phyloP scores from a whole-genome alignment of 2,329 filamentous ascomycete genomes.

The Stachybotrys chartarum region DNA sequence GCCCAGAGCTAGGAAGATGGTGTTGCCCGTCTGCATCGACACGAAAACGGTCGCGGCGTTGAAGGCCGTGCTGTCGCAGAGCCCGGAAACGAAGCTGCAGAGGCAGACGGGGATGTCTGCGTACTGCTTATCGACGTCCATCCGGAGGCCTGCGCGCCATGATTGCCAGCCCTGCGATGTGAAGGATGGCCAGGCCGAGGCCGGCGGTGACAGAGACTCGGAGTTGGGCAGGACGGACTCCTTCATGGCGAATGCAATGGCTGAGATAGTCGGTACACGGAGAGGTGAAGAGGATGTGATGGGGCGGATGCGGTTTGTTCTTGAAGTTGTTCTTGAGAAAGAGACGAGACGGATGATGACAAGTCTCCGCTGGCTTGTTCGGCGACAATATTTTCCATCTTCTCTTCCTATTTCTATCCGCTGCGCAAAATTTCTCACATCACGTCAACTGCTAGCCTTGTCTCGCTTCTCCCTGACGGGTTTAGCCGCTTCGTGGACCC shows the following conservation, averaged over 20 bases:
- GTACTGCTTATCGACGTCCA: constrained; percentile 2
- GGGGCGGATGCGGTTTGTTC: too few relatives aligned
- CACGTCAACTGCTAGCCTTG: background rate
- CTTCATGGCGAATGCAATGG: background rate
- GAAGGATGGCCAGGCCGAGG: background rate
- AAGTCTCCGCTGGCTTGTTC: too few relatives aligned
- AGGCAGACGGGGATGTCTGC: constrained; percentile 28
- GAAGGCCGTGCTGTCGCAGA: constrained; percentile 29
- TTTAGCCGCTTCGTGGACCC: background rate
- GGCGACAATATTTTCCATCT: background rate
- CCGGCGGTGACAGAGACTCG: background rate
- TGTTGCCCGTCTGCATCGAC: constrained; percentile 45
- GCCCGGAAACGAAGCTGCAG: constrained; percentile 25
- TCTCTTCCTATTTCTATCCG: background rate
- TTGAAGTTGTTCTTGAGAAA: too few relatives aligned
- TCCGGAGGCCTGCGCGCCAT: background rate
- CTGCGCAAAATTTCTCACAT: background rate
- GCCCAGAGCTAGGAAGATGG: constrained; percentile 55
- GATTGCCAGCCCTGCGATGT: background rate
- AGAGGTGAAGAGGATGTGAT: too few relatives aligned
- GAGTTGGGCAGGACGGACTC: background rate
- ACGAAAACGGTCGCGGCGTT: constrained; percentile 28
- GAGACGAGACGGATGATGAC: too few relatives aligned
- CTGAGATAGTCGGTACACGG: background rate
- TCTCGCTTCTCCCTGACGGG: background rate